These are phyloP conservation scores for Tylopilus sp. DNA, from an alignment of 1,284 basidiomycete genomes.

Conservation along the genomic window DNA sequence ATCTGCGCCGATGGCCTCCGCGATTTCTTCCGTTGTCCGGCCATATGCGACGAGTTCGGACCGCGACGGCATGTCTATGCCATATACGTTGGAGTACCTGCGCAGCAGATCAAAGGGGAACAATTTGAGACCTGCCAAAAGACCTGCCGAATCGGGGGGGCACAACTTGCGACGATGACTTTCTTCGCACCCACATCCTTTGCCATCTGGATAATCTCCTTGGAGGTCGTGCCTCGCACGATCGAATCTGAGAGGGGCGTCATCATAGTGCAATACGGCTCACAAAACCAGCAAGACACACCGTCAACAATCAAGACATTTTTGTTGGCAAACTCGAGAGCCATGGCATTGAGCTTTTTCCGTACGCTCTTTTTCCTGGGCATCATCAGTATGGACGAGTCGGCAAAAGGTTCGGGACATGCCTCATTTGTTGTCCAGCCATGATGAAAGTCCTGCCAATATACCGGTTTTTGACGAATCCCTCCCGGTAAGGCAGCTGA, in stretches of 20 bases:
- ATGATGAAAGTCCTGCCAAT: constrained; percentile 99
- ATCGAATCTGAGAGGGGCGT: constrained; percentile 73
- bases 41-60: constrained; percentile 89
- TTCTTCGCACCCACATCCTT: constrained; percentile 98
- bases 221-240: constrained; percentile 96
- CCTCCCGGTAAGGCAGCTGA: constrained; percentile 90
- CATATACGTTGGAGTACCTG: constrained; percentile 93
- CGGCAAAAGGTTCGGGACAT: constrained; percentile 4
- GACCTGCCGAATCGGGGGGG: constrained; percentile 83
- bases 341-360: constrained; percentile 97
- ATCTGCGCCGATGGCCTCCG: constrained; percentile 87
- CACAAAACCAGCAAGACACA: constrained; percentile 32
- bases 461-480: constrained; percentile 98
- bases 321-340: constrained; percentile 92
- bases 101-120: constrained; percentile 3
- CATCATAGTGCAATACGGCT: not conserved
- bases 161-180: constrained; percentile 95
- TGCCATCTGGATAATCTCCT: constrained; percentile 99
- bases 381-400: constrained; percentile 6
- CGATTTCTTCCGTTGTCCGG: constrained; percentile 74
- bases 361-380: constrained; percentile 89
- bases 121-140: not conserved
- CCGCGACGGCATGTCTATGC: constrained; percentile 98
- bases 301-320: constrained; percentile 95
- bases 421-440: constrained; percentile 95